A percentile compares a stretch with the other conserved stretches of the same genome.
phyloP scores from a whole-genome alignment of 2,329 filamentous ascomycete genomes.

The Didymellaceae sp. region DNA sequence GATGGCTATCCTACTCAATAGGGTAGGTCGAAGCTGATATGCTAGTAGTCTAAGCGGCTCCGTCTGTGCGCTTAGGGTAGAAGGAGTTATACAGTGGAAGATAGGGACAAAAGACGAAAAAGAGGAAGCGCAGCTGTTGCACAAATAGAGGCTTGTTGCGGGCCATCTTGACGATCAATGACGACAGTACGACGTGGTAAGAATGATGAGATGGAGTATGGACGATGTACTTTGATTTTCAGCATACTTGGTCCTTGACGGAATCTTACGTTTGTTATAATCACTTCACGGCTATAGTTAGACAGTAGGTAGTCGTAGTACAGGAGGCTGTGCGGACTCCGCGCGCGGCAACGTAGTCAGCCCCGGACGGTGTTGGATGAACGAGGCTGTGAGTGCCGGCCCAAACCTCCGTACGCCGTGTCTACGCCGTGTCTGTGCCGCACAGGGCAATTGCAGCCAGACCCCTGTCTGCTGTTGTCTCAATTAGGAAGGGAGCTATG shows the following conservation, averaged over 20 bases:
- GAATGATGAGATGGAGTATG: conserved; percentile 17
- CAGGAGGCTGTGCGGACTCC: conserved; percentile 10
- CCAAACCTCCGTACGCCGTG: conserved; percentile 20
- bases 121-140: conserved; percentile 35
- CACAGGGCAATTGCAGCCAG: neutral
- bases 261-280: neutral
- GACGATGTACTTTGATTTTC: neutral
- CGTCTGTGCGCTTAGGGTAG: conserved; percentile 12
- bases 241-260: neutral
- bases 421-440: neutral
- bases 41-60: conserved; percentile 3
- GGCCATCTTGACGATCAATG: conserved; percentile 21
- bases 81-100: conserved; percentile 34
- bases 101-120: conserved; percentile 37
- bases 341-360: neutral
- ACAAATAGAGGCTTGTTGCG: conserved; percentile 27
- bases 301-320: conserved; percentile 1
- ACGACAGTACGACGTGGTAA: conserved; percentile 33
- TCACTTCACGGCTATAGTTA: conserved; percentile 1
- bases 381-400: conserved; percentile 8
- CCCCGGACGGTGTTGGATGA: conserved; percentile 6
- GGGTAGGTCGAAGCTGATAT: conserved; percentile 1
- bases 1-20: neutral
- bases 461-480: conserved; percentile 30
- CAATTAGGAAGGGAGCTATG: conserved; percentile 22